Evolutionary conservation across 352 stramenopile genomes (phyloP), one percentile per base, ranked within the genome.

Genomic region (Bremia lactucae): DNA sequence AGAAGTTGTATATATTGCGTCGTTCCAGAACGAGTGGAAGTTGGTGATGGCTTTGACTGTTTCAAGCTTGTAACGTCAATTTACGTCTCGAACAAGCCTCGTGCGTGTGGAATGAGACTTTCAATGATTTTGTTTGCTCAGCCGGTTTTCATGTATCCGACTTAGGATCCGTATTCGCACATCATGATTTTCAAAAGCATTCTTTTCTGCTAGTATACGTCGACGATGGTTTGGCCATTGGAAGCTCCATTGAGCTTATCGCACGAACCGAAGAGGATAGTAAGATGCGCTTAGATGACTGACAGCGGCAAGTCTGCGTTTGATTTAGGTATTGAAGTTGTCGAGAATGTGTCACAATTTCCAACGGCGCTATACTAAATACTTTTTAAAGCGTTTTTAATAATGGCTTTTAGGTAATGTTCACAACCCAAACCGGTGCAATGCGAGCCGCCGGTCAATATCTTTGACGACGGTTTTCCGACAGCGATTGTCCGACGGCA

Each of bases 41-140:
- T 16, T 18, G 19, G n/a, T 6, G 31, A 6, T 24, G 31, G 1
- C 31, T 42, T 44, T 15, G 19, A 51, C n/a, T 44, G 34, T 15
- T 11, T 51, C 2, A n/a, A 51, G 8, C 23, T 45, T 16, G 26
- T 41, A n/a, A 45, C 43, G n/a, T n/a, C 35, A 18, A 51, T 51
- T 10, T 51, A 50, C 19, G 33, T 21, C 21, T 24, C 37, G 16
- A 50, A 50, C 18, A 42, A 41, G 24, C 33, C 11, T 50, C 24
- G 24, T 25, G 42, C 18, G 34, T 50, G 31, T 50, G 34, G 42
- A 50, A 42, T 19, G 24, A 50, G 13, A 42, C 34, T 1, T 50
- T n/a, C n/a, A n/a, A n/a, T n/a, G n/a, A n/a, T n/a, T n/a, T n/a
- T n/a, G n/a, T n/a, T n/a, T n/a, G n/a, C 20, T 41, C 20, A 2